Percentiles rank a stretch among this genome's conserved stretches.
Evolutionary conservation across 306 rosid species (phyloP).

Genomic region (Prosopis cineraria): DNA sequence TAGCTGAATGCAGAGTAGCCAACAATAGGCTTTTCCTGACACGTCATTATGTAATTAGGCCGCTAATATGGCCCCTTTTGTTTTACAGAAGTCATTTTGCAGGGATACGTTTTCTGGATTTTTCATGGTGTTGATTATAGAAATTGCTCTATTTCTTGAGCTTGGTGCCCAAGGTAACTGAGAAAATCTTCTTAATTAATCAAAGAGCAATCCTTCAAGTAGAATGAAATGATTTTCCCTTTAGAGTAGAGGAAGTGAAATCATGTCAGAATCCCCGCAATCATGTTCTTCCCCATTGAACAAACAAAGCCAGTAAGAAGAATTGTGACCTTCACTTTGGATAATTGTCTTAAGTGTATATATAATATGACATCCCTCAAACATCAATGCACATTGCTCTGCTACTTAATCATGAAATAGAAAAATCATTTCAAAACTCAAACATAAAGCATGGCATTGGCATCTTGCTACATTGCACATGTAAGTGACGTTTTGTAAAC

Average conservation of each 20-base stretch:
- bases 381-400: background rate
- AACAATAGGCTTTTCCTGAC: background rate
- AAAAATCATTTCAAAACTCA: conserved; percentile 7
- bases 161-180: background rate
- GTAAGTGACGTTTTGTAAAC: background rate
- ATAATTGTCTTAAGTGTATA: background rate
- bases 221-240: background rate
- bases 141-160: background rate
- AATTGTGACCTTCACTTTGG: background rate
- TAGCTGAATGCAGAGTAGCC: background rate
- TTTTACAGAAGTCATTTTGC: background rate
- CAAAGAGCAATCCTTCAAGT: conserved; percentile 2
- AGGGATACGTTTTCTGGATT: background rate
- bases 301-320: background rate
- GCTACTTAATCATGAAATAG: background rate
- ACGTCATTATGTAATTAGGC: conserved; percentile 10
- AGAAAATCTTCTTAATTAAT: background rate
- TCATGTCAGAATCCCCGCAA: background rate
- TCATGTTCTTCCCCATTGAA: background rate
- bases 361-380: background rate
- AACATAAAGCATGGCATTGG: conserved; percentile 19
- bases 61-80: background rate
- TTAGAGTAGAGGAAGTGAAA: background rate
- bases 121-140: background rate
- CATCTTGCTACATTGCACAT: background rate